phyloP scores from a whole-genome alignment of 1,284 basidiomycete genomes.

The Sparassis latifolia region DNA sequence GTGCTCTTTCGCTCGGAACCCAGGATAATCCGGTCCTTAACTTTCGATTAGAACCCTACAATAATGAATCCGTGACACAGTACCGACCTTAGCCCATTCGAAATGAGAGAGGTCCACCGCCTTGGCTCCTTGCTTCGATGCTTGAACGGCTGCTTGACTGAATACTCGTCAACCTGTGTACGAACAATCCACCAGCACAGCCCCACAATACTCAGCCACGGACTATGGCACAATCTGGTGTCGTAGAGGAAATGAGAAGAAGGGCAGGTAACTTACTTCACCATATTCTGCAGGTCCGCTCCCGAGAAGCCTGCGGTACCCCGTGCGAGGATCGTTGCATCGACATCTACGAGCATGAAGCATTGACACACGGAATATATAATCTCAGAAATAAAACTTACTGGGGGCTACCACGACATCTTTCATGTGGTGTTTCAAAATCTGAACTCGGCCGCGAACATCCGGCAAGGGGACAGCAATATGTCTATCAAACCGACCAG shows the following conservation, averaged over 20 bases:
- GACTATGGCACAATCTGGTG: too few species aligned
- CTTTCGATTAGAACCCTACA: not conserved
- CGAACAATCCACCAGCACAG: slow-evolving; percentile 3
- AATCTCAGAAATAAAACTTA: slow-evolving; percentile 22
- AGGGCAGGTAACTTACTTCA: slow-evolving; percentile 56
- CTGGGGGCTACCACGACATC: slow-evolving; percentile 63
- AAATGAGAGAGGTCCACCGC: slow-evolving; percentile 78
- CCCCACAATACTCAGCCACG: too few species aligned
- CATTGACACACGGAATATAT: not conserved
- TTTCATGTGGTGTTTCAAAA: slow-evolving; percentile 85
- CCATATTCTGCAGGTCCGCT: slow-evolving; percentile 90
- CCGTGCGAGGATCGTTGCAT: slow-evolving; percentile 80
- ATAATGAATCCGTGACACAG: not conserved
- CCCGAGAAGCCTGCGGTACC: slow-evolving; percentile 91
- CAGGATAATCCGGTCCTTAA: slow-evolving; percentile 87
- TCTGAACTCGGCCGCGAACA: slow-evolving; percentile 82
- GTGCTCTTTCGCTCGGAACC: slow-evolving; percentile 88
- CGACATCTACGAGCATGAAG: slow-evolving; percentile 49
- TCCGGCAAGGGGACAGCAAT: slow-evolving; percentile 89
- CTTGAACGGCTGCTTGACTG: slow-evolving; percentile 88
- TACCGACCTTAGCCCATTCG: slow-evolving; percentile 87
- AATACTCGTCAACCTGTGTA: not conserved
- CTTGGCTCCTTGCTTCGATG: slow-evolving; percentile 73
- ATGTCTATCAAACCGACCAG: slow-evolving; percentile 89
- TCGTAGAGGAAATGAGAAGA: too few species aligned